Evolutionary conservation across 23 red algal genomes (phyloP), one percentile per base, ranked within the genome.

Genomic region (Gracilaria gracilis): DNA sequence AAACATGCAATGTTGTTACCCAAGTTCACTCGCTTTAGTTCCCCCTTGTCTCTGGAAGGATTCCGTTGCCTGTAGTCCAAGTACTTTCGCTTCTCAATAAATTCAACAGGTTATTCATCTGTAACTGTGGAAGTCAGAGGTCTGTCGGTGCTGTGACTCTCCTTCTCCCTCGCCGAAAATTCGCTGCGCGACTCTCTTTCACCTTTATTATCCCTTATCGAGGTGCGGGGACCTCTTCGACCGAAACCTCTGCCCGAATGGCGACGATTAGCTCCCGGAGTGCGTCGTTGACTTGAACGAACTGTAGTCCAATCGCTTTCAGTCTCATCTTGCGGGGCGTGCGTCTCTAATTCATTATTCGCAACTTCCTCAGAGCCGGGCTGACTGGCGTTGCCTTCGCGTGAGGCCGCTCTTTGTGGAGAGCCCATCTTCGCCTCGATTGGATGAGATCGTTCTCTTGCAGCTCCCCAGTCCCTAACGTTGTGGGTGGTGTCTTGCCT

Each of bases 241-340:
- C 20, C 50, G 27, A 77, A 77, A 3, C 46, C 46, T 21, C 42
- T 48, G 7, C 72, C 42, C 5, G 72, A 77, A 50, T 77, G 38
- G 34, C 87, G 87, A 79, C 75, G 87, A 67, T 80, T 81, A 23
- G 57, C 40, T 31, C 51, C 46, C 2, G 55, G 58, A 20, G 73
- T 6, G 23, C 54, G 71, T 27, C 87, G 73, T 67, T 67, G 67
- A 48, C 59, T 40, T 4, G 87, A 53, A 61, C 76, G 53, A 28
- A 90, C 87, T 40, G 72, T 90, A 11, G 87, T 90, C 87, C 87
- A 92, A 21, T 92, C 83, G 34, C 66, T 71, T 37, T 92, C 89
- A 71, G 46, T 77, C 1, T 83, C 77, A 59, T 61, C 89, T 44
- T 57, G 36, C 7, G 32, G 25, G 34, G 36, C 8, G 13, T 37